Evolutionary conservation across 108 stramenopile species (phyloP).

Genomic region (Cyclotella atomus): DNA sequence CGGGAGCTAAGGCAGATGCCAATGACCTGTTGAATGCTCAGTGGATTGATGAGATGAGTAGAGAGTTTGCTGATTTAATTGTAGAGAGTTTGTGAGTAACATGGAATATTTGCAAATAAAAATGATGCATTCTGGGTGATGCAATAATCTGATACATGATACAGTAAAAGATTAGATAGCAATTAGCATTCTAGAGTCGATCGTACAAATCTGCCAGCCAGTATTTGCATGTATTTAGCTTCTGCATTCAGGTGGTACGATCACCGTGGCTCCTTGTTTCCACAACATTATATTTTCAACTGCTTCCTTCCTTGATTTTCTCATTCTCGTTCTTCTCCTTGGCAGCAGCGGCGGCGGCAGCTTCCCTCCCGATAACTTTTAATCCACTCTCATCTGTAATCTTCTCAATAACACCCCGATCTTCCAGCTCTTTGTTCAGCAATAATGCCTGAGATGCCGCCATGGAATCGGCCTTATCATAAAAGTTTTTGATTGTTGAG

Average conservation of each 20-base stretch:
- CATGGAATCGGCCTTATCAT: constrained; percentile 84
- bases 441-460: constrained; percentile 85
- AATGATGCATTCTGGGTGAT: neutral
- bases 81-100: constrained; percentile 35
- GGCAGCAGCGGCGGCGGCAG: constrained; percentile 17
- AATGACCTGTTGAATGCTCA: constrained; percentile 60
- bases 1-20: constrained; percentile 53
- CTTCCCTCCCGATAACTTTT: constrained; percentile 78
- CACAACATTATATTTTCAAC: neutral
- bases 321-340: neutral
- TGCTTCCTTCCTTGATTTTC: neutral
- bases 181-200: too few relatives aligned
- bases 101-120: neutral
- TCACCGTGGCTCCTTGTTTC: neutral
- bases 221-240: too few relatives aligned
- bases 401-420: constrained; percentile 82
- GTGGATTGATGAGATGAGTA: constrained; percentile 49
- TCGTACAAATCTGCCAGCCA: too few relatives aligned
- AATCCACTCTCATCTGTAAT: constrained; percentile 89
- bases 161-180: too few relatives aligned
- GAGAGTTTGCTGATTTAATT: constrained; percentile 37
- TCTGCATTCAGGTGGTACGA: too few relatives aligned
- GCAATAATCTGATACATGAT: too few relatives aligned
- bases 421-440: constrained; percentile 88
- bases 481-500: constrained; percentile 68